Evolutionary conservation across 768 basidiomycete species (phyloP), one percentile per base, ranked within the genome.

Genomic region (Exidia glandulosa): DNA sequence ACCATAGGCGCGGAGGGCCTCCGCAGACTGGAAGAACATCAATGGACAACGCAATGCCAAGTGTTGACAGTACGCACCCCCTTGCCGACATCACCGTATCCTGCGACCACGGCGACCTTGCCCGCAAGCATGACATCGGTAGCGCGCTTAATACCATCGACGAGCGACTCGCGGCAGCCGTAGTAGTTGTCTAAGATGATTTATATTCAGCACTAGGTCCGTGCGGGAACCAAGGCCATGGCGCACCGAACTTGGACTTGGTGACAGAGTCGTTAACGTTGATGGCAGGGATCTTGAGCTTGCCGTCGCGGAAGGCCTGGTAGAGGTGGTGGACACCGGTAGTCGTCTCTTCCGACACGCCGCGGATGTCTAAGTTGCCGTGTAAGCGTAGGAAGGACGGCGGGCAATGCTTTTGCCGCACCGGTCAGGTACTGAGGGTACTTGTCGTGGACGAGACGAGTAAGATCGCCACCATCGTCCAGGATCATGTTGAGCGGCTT

Each of bases 61-160:
- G 37, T 19, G 19, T 58, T 32, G 57, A 25, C 5, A 59, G 29
- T 27, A 85, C 93, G 67, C 77, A 96, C 94, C 60, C 96, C 96
- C 76, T 99, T 99, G 66, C 96, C 96, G 66, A 99, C 96, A 70
- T 99, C 96, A 76, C 96, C 96, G 74, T 87, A 99, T 60, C 96
- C 96, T 65, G 96, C 96, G 66, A 99, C 96, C 65, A 98, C 91
- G 58, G 94, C 94, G 65, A 99, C 94, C 79, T 99, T 99, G 58
- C 95, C 96, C 65, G 96, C 96, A 73, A 99, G 86, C 96, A 99
- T 99, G 73, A 99, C 92, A 73, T 99, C 96, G 64, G 96, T 99
- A 61, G 96, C 96, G 70, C 96, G 94, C 84, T 99, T 99, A 79
- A 99, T 97, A 67, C 96, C 96, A 72, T 99, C 96, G 62, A 99